A percentile compares a stretch with the other conserved stretches of the same genome.
phyloP scores from a whole-genome alignment of 768 basidiomycete genomes.

The Boletus fagicola region DNA sequence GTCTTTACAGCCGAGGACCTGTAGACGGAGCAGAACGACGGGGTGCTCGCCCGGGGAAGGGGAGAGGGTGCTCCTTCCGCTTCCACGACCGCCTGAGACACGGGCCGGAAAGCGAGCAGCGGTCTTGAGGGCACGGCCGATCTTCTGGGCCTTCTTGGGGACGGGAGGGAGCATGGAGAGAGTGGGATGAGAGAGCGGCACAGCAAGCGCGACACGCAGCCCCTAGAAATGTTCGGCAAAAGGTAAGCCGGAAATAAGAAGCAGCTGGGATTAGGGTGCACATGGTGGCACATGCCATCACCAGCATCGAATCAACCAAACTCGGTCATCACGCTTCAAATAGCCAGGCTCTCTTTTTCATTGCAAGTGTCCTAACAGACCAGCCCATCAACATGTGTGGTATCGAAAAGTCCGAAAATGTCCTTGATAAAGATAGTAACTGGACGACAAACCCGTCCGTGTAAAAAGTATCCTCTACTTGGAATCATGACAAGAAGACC shows the following conservation, averaged over 20 bases:
- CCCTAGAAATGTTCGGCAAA: conserved; percentile 10
- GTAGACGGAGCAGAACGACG: conserved; percentile 62
- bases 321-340: not conserved
- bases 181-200: not conserved
- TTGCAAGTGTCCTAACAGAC: not conserved
- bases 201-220: conserved; percentile 15
- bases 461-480: not conserved
- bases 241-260: not conserved
- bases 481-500: conserved; percentile 33
- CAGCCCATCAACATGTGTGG: not conserved
- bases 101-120: conserved; percentile 55
- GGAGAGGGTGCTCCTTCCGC: conserved; percentile 35
- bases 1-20: conserved; percentile 62
- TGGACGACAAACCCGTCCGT: not conserved
- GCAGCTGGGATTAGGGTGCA: not conserved
- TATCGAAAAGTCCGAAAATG: not conserved
- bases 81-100: conserved; percentile 41
- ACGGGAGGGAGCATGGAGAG: conserved; percentile 31
- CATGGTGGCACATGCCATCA: not conserved
- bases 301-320: not conserved
- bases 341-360: not conserved
- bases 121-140: conserved; percentile 58
- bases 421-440: not conserved
- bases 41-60: conserved; percentile 64
- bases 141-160: conserved; percentile 47